Percentiles rank a stretch among this genome's conserved stretches.
Evolutionary conservation across 73 alveolate species (phyloP).

Genomic region (Uronychia binucleata): DNA sequence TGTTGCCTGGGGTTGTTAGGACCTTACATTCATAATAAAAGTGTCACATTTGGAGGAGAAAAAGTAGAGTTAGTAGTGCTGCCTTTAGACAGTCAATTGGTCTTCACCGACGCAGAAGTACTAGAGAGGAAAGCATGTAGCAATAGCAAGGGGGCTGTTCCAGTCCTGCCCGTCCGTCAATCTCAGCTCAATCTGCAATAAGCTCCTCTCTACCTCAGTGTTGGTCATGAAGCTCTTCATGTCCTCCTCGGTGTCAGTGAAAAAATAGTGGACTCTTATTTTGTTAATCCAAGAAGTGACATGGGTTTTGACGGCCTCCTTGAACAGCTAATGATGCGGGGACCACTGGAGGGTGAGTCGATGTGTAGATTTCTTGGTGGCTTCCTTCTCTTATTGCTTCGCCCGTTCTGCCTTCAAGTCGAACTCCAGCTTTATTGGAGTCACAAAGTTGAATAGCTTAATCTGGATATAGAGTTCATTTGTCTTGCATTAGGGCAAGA

Average conservation of each 20-base stretch:
- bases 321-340: not conserved
- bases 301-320: not conserved
- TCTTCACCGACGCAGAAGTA: slow-evolving; percentile 30
- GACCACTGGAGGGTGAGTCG: not conserved
- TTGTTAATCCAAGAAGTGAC: slow-evolving; percentile 15
- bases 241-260: slow-evolving; percentile 61
- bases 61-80: slow-evolving; percentile 11
- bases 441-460: slow-evolving; percentile 45
- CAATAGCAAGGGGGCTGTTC: slow-evolving; percentile 49
- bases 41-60: slow-evolving; percentile 18
- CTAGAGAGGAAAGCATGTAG: slow-evolving; percentile 35
- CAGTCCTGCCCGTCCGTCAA: slow-evolving; percentile 81
- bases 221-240: slow-evolving; percentile 54
- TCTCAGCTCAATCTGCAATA: slow-evolving; percentile 63
- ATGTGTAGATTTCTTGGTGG: not conserved
- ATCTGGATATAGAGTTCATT: slow-evolving; percentile 36
- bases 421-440: slow-evolving; percentile 21
- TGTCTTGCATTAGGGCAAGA: slow-evolving; percentile 12
- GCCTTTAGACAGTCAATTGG: not conserved
- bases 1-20: not conserved
- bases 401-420: not conserved
- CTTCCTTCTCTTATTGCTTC: not conserved
- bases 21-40: not conserved
- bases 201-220: slow-evolving; percentile 39
- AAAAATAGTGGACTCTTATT: slow-evolving; percentile 76